Evolutionary conservation across 23 red algal species (phyloP).

Genomic region (Rhodosorus marinus): DNA sequence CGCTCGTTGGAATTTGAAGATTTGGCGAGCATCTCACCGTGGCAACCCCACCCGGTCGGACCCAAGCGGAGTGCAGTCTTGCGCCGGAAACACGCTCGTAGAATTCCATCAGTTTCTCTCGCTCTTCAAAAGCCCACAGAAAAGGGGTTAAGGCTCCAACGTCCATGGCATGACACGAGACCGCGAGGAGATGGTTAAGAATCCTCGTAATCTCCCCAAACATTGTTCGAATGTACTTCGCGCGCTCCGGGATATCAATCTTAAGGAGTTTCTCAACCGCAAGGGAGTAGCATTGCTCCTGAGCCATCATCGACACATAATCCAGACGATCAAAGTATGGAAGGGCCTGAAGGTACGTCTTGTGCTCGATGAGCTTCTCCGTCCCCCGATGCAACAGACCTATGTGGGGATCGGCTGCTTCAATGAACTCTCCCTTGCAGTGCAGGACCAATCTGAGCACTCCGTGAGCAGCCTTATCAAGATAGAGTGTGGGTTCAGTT

Average conservation of each 20-base stretch:
- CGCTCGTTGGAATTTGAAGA: too few relatives aligned
- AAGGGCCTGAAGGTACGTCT: conserved; percentile 91
- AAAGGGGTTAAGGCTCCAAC: conserved; percentile 96
- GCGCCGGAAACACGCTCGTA: conserved; percentile 95
- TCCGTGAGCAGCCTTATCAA: conserved; percentile 65
- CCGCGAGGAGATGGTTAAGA: conserved; percentile 88
- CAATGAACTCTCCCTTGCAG: conserved; percentile 79
- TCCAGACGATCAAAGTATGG: conserved; percentile 98
- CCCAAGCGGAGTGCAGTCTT: conserved; percentile 81
- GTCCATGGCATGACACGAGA: conserved; percentile 96
- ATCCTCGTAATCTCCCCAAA: conserved; percentile 95
- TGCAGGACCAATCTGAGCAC: conserved; percentile 91
- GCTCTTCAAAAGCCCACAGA: conserved; percentile 97
- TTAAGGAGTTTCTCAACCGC: conserved; percentile 98
- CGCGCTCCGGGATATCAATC: conserved; percentile 68
- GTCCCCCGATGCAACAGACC: conserved; percentile 95
- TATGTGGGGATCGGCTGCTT: conserved; percentile 83
- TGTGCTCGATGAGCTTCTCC: conserved; percentile 98
- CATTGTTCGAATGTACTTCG: conserved; percentile 92
- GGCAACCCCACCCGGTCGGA: conserved; percentile 84
- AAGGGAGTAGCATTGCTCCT: conserved; percentile 96
- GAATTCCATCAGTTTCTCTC: conserved; percentile 98
- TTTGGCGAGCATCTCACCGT: too few relatives aligned
- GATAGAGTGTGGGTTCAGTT: not conserved
- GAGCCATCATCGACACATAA: conserved; percentile 96